Percentiles rank a stretch among this genome's conserved stretches.
Conservation (phyloP, 768 basidiomycete species). For the Coprinopsis cinerea region DNA sequence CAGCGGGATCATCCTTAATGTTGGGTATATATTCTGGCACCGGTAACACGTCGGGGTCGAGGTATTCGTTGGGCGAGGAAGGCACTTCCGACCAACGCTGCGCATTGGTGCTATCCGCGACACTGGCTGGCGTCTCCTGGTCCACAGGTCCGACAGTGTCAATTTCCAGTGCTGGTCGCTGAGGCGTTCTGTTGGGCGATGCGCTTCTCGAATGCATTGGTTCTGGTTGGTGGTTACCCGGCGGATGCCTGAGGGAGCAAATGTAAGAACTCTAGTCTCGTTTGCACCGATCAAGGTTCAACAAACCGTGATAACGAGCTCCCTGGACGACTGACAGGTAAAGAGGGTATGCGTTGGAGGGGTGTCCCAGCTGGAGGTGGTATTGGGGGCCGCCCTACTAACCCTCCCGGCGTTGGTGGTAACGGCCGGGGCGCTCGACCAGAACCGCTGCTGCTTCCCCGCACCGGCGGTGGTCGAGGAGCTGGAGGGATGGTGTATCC, state of each 20-base stretch:
- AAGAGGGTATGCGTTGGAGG: background rate
- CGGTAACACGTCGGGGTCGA: conserved; percentile 3
- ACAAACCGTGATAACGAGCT: background rate
- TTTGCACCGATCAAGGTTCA: background rate
- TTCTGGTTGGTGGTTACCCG: background rate
- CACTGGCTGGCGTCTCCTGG: background rate
- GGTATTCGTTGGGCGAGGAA: conserved; percentile 5
- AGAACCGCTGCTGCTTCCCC: background rate
- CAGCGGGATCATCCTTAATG: conserved; percentile 9
- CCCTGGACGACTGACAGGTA: conserved; percentile 3
- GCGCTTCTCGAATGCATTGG: background rate
- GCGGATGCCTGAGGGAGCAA: background rate
- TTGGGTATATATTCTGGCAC: conserved; percentile 5
- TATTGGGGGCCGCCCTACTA: conserved; percentile 1
- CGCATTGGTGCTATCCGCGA: background rate
- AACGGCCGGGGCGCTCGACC: conserved; percentile 5
- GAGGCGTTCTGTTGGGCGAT: background rate
- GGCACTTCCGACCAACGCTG: conserved; percentile 4
- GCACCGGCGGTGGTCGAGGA: conserved; percentile 1
- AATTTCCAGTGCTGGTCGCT: conserved; percentile 8
- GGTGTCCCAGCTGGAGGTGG: conserved; percentile 6
- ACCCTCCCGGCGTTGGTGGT: conserved; percentile 8
- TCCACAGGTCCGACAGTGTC: background rate
- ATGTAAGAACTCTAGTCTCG: background rate
- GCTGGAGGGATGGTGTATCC: conserved; percentile 1